These are phyloP conservation scores for Peronospora belbahrii DNA, from an alignment of 352 stramenopile genomes.

Conservation along the genomic window DNA sequence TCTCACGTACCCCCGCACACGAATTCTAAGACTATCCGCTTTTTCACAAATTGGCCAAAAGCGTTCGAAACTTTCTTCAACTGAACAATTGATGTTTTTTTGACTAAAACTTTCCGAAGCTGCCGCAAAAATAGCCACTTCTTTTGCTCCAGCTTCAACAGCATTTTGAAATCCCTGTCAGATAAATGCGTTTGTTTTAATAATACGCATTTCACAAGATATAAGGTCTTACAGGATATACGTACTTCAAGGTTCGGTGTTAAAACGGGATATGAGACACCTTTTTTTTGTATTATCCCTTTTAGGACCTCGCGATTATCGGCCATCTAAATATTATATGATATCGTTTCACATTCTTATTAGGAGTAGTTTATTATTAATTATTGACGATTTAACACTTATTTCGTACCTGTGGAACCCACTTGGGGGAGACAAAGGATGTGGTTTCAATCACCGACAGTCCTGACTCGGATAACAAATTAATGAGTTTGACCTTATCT, in stretches of 20 bases:
- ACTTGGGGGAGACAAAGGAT: constrained; percentile 95
- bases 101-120: constrained; percentile 93
- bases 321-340: constrained; percentile 92
- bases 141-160: constrained; percentile 71
- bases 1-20: constrained; percentile 79
- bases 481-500: constrained; percentile 90
- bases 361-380: too few species aligned
- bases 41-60: constrained; percentile 87
- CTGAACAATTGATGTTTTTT: constrained; percentile 97
- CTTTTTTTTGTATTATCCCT: constrained; percentile 60
- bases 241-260: constrained; percentile 90
- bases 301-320: constrained; percentile 88
- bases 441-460: constrained; percentile 89
- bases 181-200: neutral
- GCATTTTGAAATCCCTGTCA: constrained; percentile 81
- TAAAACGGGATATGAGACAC: constrained; percentile 87
- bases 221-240: neutral
- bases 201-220: too few species aligned
- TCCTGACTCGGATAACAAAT: constrained; percentile 86
- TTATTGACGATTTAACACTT: too few species aligned
- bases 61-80: constrained; percentile 91
- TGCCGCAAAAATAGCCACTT: constrained; percentile 94
- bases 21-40: constrained; percentile 68
- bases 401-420: constrained; percentile 85
- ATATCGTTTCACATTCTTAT: too few species aligned